Base-by-base conservation (phyloP, 2,329 filamentous ascomycete species). In the Aspergillus persii region DNA sequence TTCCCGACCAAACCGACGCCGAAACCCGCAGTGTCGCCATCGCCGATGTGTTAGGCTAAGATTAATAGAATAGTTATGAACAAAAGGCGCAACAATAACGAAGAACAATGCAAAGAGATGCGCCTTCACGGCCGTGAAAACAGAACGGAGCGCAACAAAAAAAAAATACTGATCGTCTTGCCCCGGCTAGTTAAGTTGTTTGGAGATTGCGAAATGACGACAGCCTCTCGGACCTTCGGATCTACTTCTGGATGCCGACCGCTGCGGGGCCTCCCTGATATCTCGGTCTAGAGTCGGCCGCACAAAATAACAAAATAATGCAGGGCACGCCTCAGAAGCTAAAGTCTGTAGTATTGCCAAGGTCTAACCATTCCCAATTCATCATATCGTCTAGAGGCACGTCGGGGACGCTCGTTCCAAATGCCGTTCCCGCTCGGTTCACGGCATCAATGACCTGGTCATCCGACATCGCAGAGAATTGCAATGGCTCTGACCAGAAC, bases 401-500 rank as follows among this genome's bases (percentile, higher is more conserved):
- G 61, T 84, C 82, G 5, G 81, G 80, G 58, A 85, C 79, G 2
- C 78, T 80, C 1, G 81, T 77, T 18, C 85, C 83, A 61, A 89
- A 84, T 15, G 83, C 81, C 29, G 85, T 83, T 3, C 83, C 85
- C 0, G 86, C 84, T 61, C 85, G 83, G 66, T 87, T 88, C 30
- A 89, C 80, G 4, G 86, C 85, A 63, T 89, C 85, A 4, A 85
- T 81, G 50, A 89, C 87, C 68, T 90, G 86, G 59, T 88, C 82
- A 58, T 88, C 86, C 0, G 87, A 89, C 87, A 90, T 90, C 33
- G 85, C 79, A 2, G 86, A 89, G 69, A 89, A 88, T 27, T 86
- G 84, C 26, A 89, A 56, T 4, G 83, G 79, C 60, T 84, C 82
- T 0, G 79, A 69, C 79, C 80, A 82, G 8, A 80, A 59, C 4